Base-by-base conservation (phyloP, 352 stramenopile species). In the Pythium volutum region DNA sequence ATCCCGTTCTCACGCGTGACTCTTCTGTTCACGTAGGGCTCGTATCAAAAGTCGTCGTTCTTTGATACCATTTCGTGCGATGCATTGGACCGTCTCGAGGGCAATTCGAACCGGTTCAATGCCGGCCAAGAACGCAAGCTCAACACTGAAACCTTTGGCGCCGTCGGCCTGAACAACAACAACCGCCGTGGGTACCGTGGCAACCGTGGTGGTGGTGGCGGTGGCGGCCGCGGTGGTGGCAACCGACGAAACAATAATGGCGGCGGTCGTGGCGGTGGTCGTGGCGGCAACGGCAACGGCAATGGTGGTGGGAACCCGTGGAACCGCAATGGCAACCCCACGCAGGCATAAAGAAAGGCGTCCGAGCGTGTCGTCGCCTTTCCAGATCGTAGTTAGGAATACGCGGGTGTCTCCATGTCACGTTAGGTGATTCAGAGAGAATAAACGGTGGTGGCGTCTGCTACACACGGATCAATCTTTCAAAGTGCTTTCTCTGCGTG, bases 1-100 rank as follows among this genome's bases (percentile, higher is more conserved):
- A n/a, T n/a, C n/a, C n/a, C n/a, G n/a, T n/a, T n/a, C 16, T 48
- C 34, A 43, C 9, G 16, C 34, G 11, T 36, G 8, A 15, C 1
- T 48, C 41, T 23, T 48, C 20, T 49, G 26, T 26, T 15, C 25
- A 25, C 4, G 26, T 58, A 84, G 71, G 81, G 77, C 6, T 86
- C 78, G 53, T 95, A 96, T 70, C 84, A 94, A 59, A 95, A 96
- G 52, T 90, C 80, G 31, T 93, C 82, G 25, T 96, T 96, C 73
- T 96, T 96, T 52, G 87, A 96, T 66, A 91, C 88, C 39, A 94
- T 96, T 52, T 95, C 86, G 45, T 96, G 87, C 55, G 87, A 96
- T 58, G 84, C 87, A 22, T 65, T 95, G 41, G 87, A 96, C 54
- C 81, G 84, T 16, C 65, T 93, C 22, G 84, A 93, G 61, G 84